Base-by-base conservation (phyloP, 139 green algal species). In the Chlorella ohadii region DNA sequence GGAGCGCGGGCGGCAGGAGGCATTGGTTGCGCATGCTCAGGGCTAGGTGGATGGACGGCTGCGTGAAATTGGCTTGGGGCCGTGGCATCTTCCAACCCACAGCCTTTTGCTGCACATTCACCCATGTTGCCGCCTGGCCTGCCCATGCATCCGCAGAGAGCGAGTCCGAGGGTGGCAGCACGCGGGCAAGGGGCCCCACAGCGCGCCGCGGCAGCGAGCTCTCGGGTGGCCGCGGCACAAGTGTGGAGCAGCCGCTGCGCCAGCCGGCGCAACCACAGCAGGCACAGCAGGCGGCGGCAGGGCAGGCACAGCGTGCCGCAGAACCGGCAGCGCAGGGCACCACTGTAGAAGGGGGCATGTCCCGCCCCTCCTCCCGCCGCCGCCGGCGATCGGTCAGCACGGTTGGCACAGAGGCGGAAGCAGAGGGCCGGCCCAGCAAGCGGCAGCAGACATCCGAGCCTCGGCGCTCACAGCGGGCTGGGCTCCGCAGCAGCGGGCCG, bases 111-210 rank as follows among this genome's bases (percentile, higher is more conserved):
- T n/a, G n/a, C n/a, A n/a, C n/a, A n/a, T n/a, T n/a, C n/a, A n/a
- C n/a, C n/a, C n/a, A n/a, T n/a, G n/a, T n/a, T n/a, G n/a, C n/a
- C n/a, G n/a, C n/a, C n/a, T n/a, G n/a, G n/a, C n/a, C n/a, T n/a
- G n/a, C n/a, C n/a, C n/a, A n/a, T n/a, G n/a, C n/a, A n/a, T n/a
- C n/a, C n/a, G 55, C 74, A 72, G 74, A 81, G 9, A 82, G 76
- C 38, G 76, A 82, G 6, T 82, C 76, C 0, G 76, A 82, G n/a
- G 76, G 70, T 3, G 70, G 57, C 59, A 82, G 76, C 59, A 82
- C 76, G 12, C 76, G 65, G 13, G 76, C 76, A 0, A 56, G 59
- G 74, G 76, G 55, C 20, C 56, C 56, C 17, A 33, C 27, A 12
- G 28, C 4, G 1, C 27, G 36, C 15, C 64, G 55, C 6, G 31